Percentiles rank a stretch among this genome's conserved stretches.
Evolutionary conservation across 1,284 basidiomycete genomes (phyloP).

Genomic region (Microbotryum saponariae): DNA sequence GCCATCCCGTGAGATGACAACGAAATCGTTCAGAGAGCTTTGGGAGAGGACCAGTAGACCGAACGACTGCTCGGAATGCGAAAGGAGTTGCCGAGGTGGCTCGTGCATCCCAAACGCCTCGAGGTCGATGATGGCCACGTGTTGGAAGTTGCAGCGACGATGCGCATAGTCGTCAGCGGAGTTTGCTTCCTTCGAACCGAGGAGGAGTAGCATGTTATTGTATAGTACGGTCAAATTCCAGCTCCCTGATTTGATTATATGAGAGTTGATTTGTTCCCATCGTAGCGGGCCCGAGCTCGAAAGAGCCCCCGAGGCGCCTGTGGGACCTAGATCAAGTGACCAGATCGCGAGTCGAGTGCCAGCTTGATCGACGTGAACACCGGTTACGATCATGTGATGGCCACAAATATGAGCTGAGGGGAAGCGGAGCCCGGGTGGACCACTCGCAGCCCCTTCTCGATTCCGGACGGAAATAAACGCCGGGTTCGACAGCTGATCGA

Average conservation of each 20-base stretch:
- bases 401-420: slow-evolving; percentile 83
- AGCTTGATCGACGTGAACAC: slow-evolving; percentile 14
- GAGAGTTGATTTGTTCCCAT: slow-evolving; percentile 18
- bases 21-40: slow-evolving; percentile 58
- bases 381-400: slow-evolving; percentile 56
- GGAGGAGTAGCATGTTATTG: slow-evolving; percentile 73
- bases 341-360: slow-evolving; percentile 31
- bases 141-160: slow-evolving; percentile 67
- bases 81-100: slow-evolving; percentile 54
- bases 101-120: slow-evolving; percentile 90
- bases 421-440: slow-evolving; percentile 72
- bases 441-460: slow-evolving; percentile 43
- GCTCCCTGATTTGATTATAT: slow-evolving; percentile 20
- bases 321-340: slow-evolving; percentile 31
- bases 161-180: too few species aligned
- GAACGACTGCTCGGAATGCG: slow-evolving; percentile 42
- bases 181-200: slow-evolving; percentile 61
- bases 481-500: slow-evolving; percentile 48
- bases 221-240: slow-evolving; percentile 32
- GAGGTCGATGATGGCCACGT: slow-evolving; percentile 80
- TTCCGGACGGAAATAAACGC: slow-evolving; percentile 60
- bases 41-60: slow-evolving; percentile 16
- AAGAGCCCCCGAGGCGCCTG: background rate
- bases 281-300: background rate
- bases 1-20: slow-evolving; percentile 83